Conservation (phyloP, 306 rosid genomes). For the Arachis hypogaea region DNA sequence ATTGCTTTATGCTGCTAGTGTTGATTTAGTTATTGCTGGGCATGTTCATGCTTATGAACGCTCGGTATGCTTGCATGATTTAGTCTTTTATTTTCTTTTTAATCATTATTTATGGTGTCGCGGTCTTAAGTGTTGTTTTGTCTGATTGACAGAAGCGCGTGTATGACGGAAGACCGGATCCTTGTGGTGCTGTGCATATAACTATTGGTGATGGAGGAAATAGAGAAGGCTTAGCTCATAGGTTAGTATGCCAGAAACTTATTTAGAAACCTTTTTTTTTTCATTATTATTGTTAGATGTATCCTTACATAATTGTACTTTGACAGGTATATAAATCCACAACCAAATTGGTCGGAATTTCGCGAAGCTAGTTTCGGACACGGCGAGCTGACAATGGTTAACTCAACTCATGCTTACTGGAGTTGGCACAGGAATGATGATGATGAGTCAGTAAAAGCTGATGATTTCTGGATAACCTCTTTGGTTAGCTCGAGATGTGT, state of each 20-base stretch:
- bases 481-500: constrained; percentile 67
- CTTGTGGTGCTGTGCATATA: constrained; percentile 88
- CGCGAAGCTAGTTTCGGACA: constrained; percentile 97
- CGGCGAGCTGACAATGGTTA: constrained; percentile 76
- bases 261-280: constrained; percentile 7
- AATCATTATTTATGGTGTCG: background rate
- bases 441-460: constrained; percentile 83
- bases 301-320: constrained; percentile 28
- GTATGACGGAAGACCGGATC: constrained; percentile 65
- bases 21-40: constrained; percentile 76
- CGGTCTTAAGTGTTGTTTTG: constrained; percentile 16
- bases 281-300: constrained; percentile 8
- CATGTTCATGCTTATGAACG: constrained; percentile 99
- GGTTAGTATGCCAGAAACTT: constrained; percentile 48
- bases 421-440: constrained; percentile 98
- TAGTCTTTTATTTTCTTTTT: constrained; percentile 21
- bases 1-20: constrained; percentile 77
- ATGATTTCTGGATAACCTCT: constrained; percentile 86
- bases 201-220: constrained; percentile 99
- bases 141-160: constrained; percentile 70
- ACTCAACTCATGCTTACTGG: constrained; percentile 88
- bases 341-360: constrained; percentile 88
- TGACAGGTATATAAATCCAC: constrained; percentile 66
- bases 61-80: constrained; percentile 52
- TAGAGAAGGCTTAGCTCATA: constrained; percentile 87